Evolutionary conservation across 345 rosid genomes (phyloP).

Genomic region (Eucalyptus brandiana): DNA sequence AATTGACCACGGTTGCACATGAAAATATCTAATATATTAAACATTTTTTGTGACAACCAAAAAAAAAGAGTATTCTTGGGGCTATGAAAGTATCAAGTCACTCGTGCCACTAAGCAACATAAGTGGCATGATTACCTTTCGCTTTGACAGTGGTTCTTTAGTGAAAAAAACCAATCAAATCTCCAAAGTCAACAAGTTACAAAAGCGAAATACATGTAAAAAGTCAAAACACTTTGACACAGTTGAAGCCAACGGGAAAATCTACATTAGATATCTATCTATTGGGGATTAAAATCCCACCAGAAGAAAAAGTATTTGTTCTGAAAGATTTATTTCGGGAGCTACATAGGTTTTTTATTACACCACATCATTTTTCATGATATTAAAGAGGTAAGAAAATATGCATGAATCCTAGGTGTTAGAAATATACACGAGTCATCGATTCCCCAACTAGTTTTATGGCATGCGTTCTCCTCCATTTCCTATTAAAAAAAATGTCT

Average conservation of each 20-base stretch:
- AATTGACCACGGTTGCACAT: neutral
- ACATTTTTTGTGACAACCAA: neutral
- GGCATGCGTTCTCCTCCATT: neutral
- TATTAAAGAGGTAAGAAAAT: neutral
- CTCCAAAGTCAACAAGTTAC: neutral
- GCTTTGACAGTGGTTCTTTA: neutral
- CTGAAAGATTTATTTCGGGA: neutral
- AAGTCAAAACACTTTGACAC: neutral
- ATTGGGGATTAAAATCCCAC: neutral
- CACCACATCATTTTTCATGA: neutral
- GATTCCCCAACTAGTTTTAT: neutral
- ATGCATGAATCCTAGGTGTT: neutral
- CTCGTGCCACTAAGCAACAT: neutral
- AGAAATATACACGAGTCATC: neutral
- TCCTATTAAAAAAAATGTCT: neutral
- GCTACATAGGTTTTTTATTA: neutral
- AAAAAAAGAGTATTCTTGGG: neutral
- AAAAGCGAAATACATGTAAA: neutral
- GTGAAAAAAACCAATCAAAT: neutral
- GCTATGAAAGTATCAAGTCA: neutral
- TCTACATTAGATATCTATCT: neutral
- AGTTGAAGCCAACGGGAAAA: neutral
- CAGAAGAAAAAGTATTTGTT: neutral
- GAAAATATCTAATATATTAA: neutral
- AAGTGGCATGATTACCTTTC: neutral